phyloP scores from a whole-genome alignment of 495 filamentous ascomycete species.

The Rhypophila decipiens region DNA sequence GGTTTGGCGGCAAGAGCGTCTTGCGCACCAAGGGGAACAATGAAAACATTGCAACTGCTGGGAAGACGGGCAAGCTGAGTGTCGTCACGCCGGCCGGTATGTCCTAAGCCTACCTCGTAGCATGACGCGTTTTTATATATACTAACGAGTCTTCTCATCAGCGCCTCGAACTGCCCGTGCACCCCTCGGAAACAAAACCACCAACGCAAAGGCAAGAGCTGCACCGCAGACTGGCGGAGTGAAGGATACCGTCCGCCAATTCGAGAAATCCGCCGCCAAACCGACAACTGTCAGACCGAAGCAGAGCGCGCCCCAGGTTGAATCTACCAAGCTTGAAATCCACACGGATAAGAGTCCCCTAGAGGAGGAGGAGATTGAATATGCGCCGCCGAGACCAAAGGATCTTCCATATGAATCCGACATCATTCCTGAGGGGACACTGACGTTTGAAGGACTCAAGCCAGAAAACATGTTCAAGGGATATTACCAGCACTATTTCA shows the following conservation, averaged over 20 bases:
- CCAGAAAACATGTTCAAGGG: conserved; percentile 63
- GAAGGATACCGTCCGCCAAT: conserved; percentile 32
- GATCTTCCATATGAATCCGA: conserved; percentile 73
- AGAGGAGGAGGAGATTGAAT: conserved; percentile 50
- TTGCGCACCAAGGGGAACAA: conserved; percentile 52
- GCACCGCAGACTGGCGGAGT: conserved; percentile 48
- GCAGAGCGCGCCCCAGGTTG: conserved; percentile 37
- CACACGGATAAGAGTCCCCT: conserved; percentile 28
- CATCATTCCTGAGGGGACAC: conserved; percentile 55
- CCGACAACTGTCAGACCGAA: conserved; percentile 28
- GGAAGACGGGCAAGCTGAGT: conserved; percentile 41
- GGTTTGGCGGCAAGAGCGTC: conserved; percentile 56
- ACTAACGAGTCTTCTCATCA: conserved; percentile 25
- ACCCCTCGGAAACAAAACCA: conserved; percentile 86
- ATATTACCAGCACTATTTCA: conserved; percentile 56
- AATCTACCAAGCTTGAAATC: conserved; percentile 39
- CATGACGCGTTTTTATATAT: no score
- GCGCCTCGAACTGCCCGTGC: conserved; percentile 63
- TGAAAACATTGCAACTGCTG: conserved; percentile 55
- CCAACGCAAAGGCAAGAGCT: conserved; percentile 79
- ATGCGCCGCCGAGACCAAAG: conserved; percentile 38
- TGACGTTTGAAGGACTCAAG: conserved; percentile 43
- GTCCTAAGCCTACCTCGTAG: not conserved
- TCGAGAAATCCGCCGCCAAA: conserved; percentile 36
- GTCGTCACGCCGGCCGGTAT: conserved; percentile 64